Conservation (phyloP, 2,329 filamentous ascomycete species). For the Sclerotiophoma versabilis region DNA sequence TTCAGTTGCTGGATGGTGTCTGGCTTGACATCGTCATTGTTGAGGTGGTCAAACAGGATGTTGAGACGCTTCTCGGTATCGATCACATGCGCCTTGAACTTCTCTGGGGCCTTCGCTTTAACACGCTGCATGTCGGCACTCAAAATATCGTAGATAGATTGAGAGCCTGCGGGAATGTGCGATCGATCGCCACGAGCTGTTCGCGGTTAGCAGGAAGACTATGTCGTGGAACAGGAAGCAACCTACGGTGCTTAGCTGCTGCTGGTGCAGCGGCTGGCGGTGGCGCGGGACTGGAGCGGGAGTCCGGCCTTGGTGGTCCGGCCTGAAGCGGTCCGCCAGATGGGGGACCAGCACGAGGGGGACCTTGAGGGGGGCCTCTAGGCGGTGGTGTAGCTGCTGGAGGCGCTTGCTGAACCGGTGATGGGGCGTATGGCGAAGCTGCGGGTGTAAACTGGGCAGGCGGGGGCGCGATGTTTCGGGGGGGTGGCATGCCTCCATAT, state of each 20-base stretch:
- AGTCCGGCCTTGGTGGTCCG: constrained; percentile 50
- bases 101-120: constrained; percentile 81
- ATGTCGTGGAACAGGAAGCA: not conserved
- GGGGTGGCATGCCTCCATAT: constrained; percentile 47
- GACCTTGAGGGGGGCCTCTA: constrained; percentile 49
- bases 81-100: constrained; percentile 86
- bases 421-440: constrained; percentile 48
- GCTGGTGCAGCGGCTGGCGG: constrained; percentile 59
- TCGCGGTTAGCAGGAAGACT: constrained; percentile 26
- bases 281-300: constrained; percentile 57
- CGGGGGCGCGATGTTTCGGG: constrained; percentile 54
- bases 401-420: constrained; percentile 45
- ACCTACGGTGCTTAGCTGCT: constrained; percentile 74
- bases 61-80: constrained; percentile 93
- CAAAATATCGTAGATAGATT: constrained; percentile 81
- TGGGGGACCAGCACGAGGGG: constrained; percentile 51
- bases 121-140: constrained; percentile 87
- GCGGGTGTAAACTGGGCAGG: constrained; percentile 46
- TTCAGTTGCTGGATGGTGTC: constrained; percentile 75
- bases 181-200: constrained; percentile 79
- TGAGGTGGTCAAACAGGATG: constrained; percentile 95
- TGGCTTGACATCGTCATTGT: constrained; percentile 88
- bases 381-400: constrained; percentile 53
- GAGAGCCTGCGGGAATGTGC: constrained; percentile 81
- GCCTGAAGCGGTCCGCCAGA: constrained; percentile 43